Conservation (phyloP, 1,284 basidiomycete genomes). For the Melampsora americana region DNA sequence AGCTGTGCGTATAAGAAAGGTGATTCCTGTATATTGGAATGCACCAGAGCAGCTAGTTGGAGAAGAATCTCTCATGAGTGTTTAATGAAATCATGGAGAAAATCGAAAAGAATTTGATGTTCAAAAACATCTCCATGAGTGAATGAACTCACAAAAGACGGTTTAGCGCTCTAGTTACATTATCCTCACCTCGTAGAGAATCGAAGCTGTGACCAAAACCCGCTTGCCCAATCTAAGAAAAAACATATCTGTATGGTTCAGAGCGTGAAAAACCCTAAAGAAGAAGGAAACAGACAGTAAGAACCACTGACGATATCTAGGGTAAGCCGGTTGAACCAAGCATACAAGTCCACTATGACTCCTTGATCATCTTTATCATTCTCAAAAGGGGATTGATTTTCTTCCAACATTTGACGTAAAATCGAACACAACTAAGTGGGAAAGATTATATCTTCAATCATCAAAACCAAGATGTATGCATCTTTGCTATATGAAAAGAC, state of each 20-base stretch:
- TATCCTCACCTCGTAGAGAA: slow-evolving; percentile 8
- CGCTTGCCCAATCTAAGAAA: slow-evolving; percentile 28
- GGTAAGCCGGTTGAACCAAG: slow-evolving; percentile 1
- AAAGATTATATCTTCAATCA: neutral
- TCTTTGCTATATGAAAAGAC: neutral
- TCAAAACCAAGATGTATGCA: neutral
- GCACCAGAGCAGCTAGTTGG: neutral
- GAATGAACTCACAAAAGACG: slow-evolving; percentile 2
- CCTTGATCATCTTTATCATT: neutral
- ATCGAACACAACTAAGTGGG: neutral
- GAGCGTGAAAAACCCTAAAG: neutral
- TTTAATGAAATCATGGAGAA: neutral
- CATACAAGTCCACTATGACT: slow-evolving; percentile 5
- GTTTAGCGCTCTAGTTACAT: neutral
- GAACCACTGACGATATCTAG: slow-evolving; percentile 10
- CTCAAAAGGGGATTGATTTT: neutral
- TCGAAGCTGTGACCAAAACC: slow-evolving; percentile 24
- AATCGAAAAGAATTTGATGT: neutral
- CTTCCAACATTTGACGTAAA: neutral
- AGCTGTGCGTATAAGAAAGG: neutral
- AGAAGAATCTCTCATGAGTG: neutral
- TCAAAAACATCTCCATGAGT: neutral
- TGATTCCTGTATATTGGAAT: neutral
- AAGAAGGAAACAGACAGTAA: neutral
- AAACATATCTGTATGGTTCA: neutral